These are phyloP conservation scores for Trichophyton schoenleinii DNA, from an alignment of 2,329 filamentous ascomycete genomes.

Conservation along the genomic window DNA sequence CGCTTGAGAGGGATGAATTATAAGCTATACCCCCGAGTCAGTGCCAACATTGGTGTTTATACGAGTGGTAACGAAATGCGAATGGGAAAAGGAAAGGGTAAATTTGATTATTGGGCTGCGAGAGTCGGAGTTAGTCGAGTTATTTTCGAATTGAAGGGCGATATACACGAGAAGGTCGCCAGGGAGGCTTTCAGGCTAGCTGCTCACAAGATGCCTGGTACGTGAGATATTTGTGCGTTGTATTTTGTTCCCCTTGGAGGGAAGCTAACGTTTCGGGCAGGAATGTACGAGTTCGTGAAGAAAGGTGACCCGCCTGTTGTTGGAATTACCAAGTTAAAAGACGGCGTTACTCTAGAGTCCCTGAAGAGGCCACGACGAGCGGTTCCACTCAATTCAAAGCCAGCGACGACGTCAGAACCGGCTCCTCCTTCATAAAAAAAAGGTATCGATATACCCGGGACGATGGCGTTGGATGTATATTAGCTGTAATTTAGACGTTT, in stretches of 20 bases:
- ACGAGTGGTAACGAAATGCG: conserved; percentile 90
- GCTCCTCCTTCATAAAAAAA: neutral
- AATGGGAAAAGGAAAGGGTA: conserved; percentile 99
- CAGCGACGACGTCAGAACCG: neutral
- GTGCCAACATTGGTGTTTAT: conserved; percentile 89
- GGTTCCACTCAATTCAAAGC: conserved; percentile 33
- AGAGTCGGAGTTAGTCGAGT: conserved; percentile 84
- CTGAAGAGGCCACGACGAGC: conserved; percentile 67
- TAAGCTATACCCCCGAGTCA: conserved; percentile 78
- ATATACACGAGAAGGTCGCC: conserved; percentile 87
- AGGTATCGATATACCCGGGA: neutral
- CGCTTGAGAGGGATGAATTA: conserved; percentile 84
- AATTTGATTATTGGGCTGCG: conserved; percentile 91
- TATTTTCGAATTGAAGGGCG: conserved; percentile 81
- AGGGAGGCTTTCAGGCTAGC: conserved; percentile 88
- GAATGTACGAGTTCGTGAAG: conserved; percentile 76
- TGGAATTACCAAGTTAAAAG: conserved; percentile 75
- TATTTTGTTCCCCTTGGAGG: neutral
- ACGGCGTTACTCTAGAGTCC: conserved; percentile 69
- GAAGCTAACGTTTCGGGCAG: conserved; percentile 16
- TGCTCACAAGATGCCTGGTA: conserved; percentile 87
- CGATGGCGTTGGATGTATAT: conserved; percentile 3
- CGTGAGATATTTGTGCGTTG: conserved; percentile 21
- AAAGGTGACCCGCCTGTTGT: conserved; percentile 84
- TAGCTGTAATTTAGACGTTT: neutral